Evolutionary conservation across 73 alveolate genomes (phyloP).

Genomic region (Blepharisma stoltei): DNA sequence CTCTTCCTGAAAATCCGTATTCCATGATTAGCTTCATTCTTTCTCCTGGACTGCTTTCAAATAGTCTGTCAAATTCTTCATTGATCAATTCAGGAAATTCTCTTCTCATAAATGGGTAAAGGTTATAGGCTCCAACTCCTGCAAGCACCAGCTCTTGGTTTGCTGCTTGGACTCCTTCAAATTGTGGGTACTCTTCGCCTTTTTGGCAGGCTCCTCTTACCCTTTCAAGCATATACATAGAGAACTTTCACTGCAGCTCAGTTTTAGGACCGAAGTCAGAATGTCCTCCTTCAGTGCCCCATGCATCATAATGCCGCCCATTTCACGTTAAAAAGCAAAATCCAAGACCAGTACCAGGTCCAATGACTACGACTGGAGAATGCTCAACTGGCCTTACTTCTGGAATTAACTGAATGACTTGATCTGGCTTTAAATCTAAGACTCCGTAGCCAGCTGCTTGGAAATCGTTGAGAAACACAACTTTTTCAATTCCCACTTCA

Average conservation of each 20-base stretch:
- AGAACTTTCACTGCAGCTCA: neutral
- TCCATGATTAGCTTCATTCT: neutral
- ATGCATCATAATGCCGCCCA: neutral
- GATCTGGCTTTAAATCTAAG: neutral
- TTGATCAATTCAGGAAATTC: neutral
- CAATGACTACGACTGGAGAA: neutral
- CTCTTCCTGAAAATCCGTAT: neutral
- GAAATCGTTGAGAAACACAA: slow-evolving; percentile 13
- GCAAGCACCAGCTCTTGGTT: neutral
- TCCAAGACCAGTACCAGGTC: slow-evolving; percentile 23
- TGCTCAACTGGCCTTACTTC: neutral
- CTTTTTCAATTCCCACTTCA: slow-evolving; percentile 17
- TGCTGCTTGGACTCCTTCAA: slow-evolving; percentile 21
- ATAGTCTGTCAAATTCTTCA: neutral
- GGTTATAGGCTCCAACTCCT: slow-evolving; percentile 15
- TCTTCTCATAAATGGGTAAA: neutral
- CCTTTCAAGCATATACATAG: neutral
- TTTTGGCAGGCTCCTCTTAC: neutral
- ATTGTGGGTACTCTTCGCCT: slow-evolving; percentile 10
- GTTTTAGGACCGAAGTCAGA: slow-evolving; percentile 19
- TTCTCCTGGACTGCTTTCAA: neutral
- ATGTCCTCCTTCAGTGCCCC: slow-evolving; percentile 27
- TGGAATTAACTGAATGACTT: neutral
- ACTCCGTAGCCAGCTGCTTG: slow-evolving; percentile 27
- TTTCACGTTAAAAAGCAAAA: neutral